Evolutionary conservation across 2,329 filamentous ascomycete species (phyloP), one percentile per base, ranked within the genome.

Genomic region (Aspergillus sergii): DNA sequence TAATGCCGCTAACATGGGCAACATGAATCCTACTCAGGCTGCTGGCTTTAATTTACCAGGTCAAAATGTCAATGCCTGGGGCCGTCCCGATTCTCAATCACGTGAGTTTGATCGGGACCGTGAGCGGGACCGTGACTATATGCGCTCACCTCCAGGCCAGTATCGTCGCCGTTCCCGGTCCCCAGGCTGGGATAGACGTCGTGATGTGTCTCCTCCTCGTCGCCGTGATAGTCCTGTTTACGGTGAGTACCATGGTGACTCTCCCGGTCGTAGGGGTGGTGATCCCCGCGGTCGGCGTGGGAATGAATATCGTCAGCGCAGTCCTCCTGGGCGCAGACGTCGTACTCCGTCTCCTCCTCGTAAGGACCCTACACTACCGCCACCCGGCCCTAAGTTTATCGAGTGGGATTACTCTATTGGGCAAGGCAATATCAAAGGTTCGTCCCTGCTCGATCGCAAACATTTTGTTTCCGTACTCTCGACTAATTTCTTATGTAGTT

Each of bases 231-330:
- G 91, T 70, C 89, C 89, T 59, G 88, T 89, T 8, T 91, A 89
- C 78, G 89, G 87, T 64, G 87, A 90, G 59, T 94, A 92, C 79
- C 89, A 91, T 64, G 89, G 86, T 64, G 88, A 89, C 73, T 89
- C 88, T 21, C 87, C 88, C 41, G 85, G 86, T 61, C 84, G 86
- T 68, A 86, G 85, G 63, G 84, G 84, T 58, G 83, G 83, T 62
- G 86, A 88, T 66, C 84, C 85, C 50, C 81, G 82, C 67, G 80
- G 81, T 63, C 80, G 82, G 73, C 80, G 83, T 60, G 78, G 81
- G 61, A 80, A 80, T 68, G 82, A 93, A 45, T 97, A 96, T 80
- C 91, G 94, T 68, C 93, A 97, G 76, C 92, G 95, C 73, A 96
- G 91, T 72, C 93, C 94, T 53, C 84, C 87, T 60, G 86, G 88